Evolutionary conservation across 768 basidiomycete species (phyloP).

Genomic region (Gautieria morchelliformis): DNA sequence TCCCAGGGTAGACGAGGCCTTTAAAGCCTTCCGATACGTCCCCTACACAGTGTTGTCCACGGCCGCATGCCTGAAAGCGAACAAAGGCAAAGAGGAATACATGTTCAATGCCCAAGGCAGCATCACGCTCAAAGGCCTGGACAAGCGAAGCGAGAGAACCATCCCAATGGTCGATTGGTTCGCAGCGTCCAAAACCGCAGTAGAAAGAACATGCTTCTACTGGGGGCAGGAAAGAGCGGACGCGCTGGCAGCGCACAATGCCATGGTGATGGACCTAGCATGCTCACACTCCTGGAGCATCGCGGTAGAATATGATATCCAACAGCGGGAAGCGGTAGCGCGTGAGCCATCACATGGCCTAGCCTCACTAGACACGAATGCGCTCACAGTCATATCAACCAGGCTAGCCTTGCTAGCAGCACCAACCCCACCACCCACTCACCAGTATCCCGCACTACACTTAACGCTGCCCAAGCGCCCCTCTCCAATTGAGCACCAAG

Average conservation of each 20-base stretch:
- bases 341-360: background rate
- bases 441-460: too few species aligned
- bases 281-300: too few species aligned
- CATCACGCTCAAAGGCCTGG: slow-evolving; percentile 13
- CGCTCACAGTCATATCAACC: background rate
- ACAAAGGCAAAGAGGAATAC: slow-evolving; percentile 13
- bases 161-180: too few species aligned
- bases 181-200: background rate
- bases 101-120: slow-evolving; percentile 9
- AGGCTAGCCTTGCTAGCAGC: background rate
- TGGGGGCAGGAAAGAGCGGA: background rate
- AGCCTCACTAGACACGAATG: background rate
- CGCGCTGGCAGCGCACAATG: too few species aligned
- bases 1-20: slow-evolving; percentile 9
- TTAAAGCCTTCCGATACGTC: slow-evolving; percentile 13
- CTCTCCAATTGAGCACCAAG: too few species aligned
- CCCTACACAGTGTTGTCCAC: slow-evolving; percentile 15
- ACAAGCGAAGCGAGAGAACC: slow-evolving; percentile 12
- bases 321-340: background rate
- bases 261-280: background rate
- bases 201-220: background rate
- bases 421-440: background rate
- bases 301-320: background rate
- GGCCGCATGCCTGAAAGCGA: slow-evolving; percentile 9
- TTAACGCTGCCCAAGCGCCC: too few species aligned